Evolutionary conservation across 2,329 filamentous ascomycete species (phyloP).

Genomic region (Dryadomyces sulphureus): DNA sequence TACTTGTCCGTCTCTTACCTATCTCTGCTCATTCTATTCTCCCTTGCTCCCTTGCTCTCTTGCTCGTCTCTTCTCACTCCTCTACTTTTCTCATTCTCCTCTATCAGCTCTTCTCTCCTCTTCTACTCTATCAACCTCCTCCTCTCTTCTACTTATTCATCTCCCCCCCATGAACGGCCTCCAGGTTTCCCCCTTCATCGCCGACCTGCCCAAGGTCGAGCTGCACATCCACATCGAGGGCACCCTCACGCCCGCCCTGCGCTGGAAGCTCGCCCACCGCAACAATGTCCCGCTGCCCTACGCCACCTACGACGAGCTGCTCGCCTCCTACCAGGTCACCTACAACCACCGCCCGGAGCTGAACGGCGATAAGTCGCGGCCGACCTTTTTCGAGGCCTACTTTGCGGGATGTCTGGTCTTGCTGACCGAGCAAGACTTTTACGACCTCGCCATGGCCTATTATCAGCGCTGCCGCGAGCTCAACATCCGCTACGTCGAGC

Average conservation of each 20-base stretch:
- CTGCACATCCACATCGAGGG: constrained; percentile 32
- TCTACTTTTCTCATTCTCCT: no score
- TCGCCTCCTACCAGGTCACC: constrained; percentile 47
- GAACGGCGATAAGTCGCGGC: constrained; percentile 11
- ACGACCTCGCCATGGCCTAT: constrained; percentile 56
- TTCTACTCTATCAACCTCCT: not conserved
- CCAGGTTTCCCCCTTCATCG: constrained; percentile 20
- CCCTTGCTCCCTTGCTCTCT: no score
- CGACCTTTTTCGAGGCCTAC: constrained; percentile 55
- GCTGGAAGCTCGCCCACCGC: constrained; percentile 24
- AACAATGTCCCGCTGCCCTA: constrained; percentile 20
- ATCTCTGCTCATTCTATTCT: no score
- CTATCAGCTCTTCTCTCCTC: no score
- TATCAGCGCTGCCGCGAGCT: constrained; percentile 47
- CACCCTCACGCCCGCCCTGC: constrained; percentile 23
- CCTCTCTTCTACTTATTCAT: not conserved
- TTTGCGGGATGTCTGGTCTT: constrained; percentile 61
- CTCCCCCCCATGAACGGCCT: constrained; percentile 16
- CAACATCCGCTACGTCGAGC: constrained; percentile 55
- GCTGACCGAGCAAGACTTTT: constrained; percentile 49
- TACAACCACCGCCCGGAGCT: constrained; percentile 21
- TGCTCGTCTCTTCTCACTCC: no score
- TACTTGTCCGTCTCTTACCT: no score
- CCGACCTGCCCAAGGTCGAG: constrained; percentile 26
- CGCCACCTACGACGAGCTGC: constrained; percentile 36